Conservation (phyloP, 805 yeast genomes). For the Hanseniaspora nectarophila region DNA sequence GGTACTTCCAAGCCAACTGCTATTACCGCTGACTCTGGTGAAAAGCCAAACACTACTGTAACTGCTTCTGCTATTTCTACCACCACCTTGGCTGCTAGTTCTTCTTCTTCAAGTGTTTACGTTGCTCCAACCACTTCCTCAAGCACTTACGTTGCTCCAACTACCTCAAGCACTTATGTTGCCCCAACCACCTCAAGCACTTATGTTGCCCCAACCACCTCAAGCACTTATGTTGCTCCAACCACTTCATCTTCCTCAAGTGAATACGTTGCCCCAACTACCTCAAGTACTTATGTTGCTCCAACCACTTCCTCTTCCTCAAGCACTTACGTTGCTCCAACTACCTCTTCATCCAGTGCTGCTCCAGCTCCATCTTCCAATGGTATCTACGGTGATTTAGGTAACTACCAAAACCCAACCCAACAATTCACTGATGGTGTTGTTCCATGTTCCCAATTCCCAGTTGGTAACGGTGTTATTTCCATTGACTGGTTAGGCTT, state of each 20-base stretch:
- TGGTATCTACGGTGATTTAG: constrained; percentile 40
- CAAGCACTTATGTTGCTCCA: constrained; percentile 22
- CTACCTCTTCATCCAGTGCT: constrained; percentile 24
- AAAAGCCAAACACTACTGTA: constrained; percentile 16
- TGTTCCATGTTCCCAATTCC: constrained; percentile 55
- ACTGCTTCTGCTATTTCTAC: constrained; percentile 17
- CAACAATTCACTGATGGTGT: constrained; percentile 53
- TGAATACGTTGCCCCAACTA: constrained; percentile 26
- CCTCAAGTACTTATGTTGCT: constrained; percentile 25
- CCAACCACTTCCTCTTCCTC: constrained; percentile 20
- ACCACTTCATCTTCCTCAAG: constrained; percentile 23
- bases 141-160: too few relatives aligned
- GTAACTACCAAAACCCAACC: constrained; percentile 36
- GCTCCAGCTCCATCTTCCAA: constrained; percentile 28
- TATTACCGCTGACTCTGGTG: constrained; percentile 15
- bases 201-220: constrained; percentile 22
- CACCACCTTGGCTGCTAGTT: constrained; percentile 10
- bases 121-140: too few relatives aligned
- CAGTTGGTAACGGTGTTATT: constrained; percentile 74
- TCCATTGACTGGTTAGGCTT: constrained; percentile 57
- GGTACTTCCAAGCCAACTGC: constrained; percentile 25
- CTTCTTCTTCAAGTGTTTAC: constrained; percentile 19
- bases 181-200: constrained; percentile 24
- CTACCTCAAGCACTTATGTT: too few relatives aligned
- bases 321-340: too few relatives aligned